phyloP scores from a whole-genome alignment of 768 basidiomycete genomes.

The Tulasnella sp. region DNA sequence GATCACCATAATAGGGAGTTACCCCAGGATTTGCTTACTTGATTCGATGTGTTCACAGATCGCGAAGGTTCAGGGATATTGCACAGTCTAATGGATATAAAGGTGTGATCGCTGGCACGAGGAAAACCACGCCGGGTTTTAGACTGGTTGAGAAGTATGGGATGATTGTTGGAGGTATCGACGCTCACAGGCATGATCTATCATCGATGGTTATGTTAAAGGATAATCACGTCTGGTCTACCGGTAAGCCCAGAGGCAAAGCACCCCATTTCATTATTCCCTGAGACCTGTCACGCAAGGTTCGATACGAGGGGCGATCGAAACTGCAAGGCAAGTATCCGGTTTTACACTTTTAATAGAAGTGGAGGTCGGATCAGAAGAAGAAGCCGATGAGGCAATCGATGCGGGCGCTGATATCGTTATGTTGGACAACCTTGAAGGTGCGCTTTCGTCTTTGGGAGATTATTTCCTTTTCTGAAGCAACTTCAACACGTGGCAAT shows the following conservation, averaged over 20 bases:
- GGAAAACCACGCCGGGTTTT: conserved; percentile 98
- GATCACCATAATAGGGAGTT: too few species aligned
- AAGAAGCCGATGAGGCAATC: conserved; percentile 94
- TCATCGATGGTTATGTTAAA: conserved; percentile 99
- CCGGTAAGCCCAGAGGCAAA: conserved; percentile 38
- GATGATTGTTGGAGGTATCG: conserved; percentile 95
- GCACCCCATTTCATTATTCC: conserved; percentile 7
- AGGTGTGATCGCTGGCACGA: conserved; percentile 84
- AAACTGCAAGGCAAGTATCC: conserved; percentile 73
- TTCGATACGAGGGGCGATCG: conserved; percentile 79
- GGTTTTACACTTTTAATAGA: conserved; percentile 88
- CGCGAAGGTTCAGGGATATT: conserved; percentile 64
- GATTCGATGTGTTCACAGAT: too few species aligned
- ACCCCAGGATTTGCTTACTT: too few species aligned
- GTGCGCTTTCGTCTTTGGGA: conserved; percentile 22
- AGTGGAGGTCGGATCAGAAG: conserved; percentile 81
- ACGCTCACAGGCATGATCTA: conserved; percentile 90
- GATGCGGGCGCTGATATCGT: conserved; percentile 87
- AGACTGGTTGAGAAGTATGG: conserved; percentile 96
- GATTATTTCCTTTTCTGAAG: conserved; percentile 9
- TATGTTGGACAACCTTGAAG: conserved; percentile 92
- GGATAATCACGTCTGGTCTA: conserved; percentile 98
- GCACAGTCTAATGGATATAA: conserved; percentile 67
- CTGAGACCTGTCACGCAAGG: too few species aligned
- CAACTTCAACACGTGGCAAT: conserved; percentile 17